Percentiles rank a stretch among this genome's conserved stretches.
Evolutionary conservation across 306 rosid species (phyloP).

Genomic region (Malus domestica): DNA sequence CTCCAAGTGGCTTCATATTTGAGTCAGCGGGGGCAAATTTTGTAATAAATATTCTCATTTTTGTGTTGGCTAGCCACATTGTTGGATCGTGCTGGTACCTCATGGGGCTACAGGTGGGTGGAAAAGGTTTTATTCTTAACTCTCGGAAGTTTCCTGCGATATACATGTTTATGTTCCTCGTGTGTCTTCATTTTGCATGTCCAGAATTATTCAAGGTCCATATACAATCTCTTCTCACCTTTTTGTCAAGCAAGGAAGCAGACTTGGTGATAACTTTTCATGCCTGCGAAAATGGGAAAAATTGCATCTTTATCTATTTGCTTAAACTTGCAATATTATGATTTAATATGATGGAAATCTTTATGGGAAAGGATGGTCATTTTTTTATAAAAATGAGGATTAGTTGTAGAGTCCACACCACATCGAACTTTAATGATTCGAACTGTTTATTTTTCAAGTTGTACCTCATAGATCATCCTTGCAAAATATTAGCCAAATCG

Average conservation of each 20-base stretch:
- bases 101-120: slow-evolving; percentile 67
- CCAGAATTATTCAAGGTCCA: neutral
- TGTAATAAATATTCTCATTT: slow-evolving; percentile 64
- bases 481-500: too few relatives aligned
- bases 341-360: neutral
- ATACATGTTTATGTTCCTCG: neutral
- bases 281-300: neutral
- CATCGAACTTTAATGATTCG: too few relatives aligned
- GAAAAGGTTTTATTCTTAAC: neutral
- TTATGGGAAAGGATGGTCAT: too few relatives aligned
- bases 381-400: too few relatives aligned
- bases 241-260: too few relatives aligned
- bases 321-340: neutral
- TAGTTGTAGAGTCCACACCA: too few relatives aligned
- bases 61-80: slow-evolving; percentile 59
- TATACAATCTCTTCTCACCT: neutral
- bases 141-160: neutral
- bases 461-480: too few relatives aligned
- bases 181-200: neutral
- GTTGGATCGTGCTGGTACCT: slow-evolving; percentile 88
- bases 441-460: too few relatives aligned
- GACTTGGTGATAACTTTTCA: neutral
- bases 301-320: neutral
- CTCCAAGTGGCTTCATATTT: slow-evolving; percentile 75
- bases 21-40: slow-evolving; percentile 77